A percentile compares a stretch with the other conserved stretches of the same genome.
Evolutionary conservation across 192 early-diverging fungal genomes (phyloP).

Genomic region (Glomus cerebriforme): DNA sequence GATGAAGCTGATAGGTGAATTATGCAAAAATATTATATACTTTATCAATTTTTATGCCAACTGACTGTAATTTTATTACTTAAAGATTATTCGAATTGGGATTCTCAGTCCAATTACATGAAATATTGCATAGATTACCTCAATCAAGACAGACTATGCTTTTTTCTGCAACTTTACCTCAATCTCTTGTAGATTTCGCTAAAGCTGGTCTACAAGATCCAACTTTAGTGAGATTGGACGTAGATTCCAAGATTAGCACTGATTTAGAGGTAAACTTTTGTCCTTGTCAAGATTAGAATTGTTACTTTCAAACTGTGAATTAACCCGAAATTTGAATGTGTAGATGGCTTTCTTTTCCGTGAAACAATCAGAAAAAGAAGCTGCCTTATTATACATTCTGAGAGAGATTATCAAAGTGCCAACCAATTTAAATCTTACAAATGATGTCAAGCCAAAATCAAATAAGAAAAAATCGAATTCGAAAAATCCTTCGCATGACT

Average conservation of each 20-base stretch:
- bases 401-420: conserved; percentile 72
- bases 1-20: conserved; percentile 97
- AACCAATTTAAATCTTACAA: conserved; percentile 44
- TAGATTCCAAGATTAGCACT: conserved; percentile 90
- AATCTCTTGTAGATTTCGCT: conserved; percentile 93
- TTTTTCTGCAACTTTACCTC: conserved; percentile 96
- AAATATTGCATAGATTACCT: conserved; percentile 85
- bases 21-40: not conserved
- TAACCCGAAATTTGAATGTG: not conserved
- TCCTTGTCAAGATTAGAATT: not conserved
- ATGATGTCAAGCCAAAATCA: conserved; percentile 39
- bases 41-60: not conserved
- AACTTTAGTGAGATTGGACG: conserved; percentile 89
- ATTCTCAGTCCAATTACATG: conserved; percentile 92
- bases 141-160: conserved; percentile 86
- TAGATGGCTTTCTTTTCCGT: conserved; percentile 87
- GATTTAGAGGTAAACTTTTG: conserved; percentile 76
- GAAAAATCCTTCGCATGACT: conserved; percentile 19
- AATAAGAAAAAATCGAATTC: conserved; percentile 42
- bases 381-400: conserved; percentile 83
- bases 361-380: conserved; percentile 88
- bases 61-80: not conserved
- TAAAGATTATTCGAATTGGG: conserved; percentile 91
- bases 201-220: conserved; percentile 95
- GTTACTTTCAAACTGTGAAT: not conserved